Evolutionary conservation across 176 grass and related monocot genomes (phyloP), one percentile per base, ranked within the genome.

Genomic region (Bothriochloa decipiens): DNA sequence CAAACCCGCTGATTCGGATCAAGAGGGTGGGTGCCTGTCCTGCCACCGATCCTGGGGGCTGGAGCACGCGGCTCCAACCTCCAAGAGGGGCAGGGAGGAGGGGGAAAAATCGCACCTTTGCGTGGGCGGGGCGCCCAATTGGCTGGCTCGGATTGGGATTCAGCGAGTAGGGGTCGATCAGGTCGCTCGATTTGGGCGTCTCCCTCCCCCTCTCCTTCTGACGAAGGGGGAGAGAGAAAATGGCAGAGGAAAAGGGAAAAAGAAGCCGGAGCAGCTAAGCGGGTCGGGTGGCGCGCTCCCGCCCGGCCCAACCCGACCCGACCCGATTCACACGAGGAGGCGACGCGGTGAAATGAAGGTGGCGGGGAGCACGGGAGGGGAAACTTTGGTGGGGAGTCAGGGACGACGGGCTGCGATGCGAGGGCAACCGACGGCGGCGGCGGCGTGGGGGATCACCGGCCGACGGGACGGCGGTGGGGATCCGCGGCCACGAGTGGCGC

Each of bases 51-150:
- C 57, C 57, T 61, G 57, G 22, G 22, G 20, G 8, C 20, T 10
- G 60, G 41, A 33, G 69, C 20, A 27, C 23, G 46, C 26, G 37
- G 62, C 53, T 40, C n/a, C 52, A 55, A 49, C 46, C 46, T 49
- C 49, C 5, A 52, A 52, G 50, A 37, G 49, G 35, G 17, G 7
- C 20, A 69, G 61, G 25, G 3, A 65, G 62, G 22, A 28, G 32
- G 10, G 25, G 62, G n/a, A 72, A 86, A 89, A 67, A 82, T 69
- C 68, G 37, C 79, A 92, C 87, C 87, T 92, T 82, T 39, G 18
- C 80, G 75, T 20, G 43, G 74, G 52, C 37, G 26, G 40, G 40
- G 42, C 45, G 77, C 77, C 72, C 60, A 77, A 87, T 85, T 73
- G 70, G 77, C 35, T 7, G 76, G 58, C 72, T 87, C 28, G 39